Percentiles rank a stretch among this genome's conserved stretches.
These are phyloP conservation scores for Colletotrichum gigasporum DNA, from an alignment of 2,329 filamentous ascomycete species.

Conservation along the genomic window DNA sequence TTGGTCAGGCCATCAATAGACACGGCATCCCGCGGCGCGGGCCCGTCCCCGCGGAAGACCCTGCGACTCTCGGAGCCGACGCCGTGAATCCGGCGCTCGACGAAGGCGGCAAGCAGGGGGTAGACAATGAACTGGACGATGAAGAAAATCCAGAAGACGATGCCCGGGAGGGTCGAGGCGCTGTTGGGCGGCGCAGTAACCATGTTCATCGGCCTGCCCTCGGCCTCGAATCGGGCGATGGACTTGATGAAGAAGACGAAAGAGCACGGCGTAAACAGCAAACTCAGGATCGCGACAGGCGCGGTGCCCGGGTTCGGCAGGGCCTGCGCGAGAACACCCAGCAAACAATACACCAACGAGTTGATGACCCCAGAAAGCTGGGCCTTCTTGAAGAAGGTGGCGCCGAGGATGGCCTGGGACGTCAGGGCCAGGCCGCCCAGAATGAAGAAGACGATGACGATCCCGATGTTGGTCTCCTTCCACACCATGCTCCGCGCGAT, in stretches of 20 bases:
- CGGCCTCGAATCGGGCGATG: constrained; percentile 79
- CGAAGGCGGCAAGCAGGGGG: constrained; percentile 76
- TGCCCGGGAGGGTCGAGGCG: constrained; percentile 75
- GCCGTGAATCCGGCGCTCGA: constrained; percentile 65
- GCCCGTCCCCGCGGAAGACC: constrained; percentile 36
- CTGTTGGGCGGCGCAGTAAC: constrained; percentile 68
- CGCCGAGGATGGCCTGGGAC: constrained; percentile 83
- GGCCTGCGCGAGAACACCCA: constrained; percentile 86
- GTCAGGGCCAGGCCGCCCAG: constrained; percentile 78
- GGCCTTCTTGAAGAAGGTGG: constrained; percentile 84
- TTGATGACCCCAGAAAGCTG: constrained; percentile 87
- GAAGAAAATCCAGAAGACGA: constrained; percentile 81
- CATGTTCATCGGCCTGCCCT: constrained; percentile 69
- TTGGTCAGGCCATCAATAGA: constrained; percentile 80
- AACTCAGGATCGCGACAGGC: constrained; percentile 73
- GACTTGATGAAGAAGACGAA: constrained; percentile 83
- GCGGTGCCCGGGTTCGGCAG: constrained; percentile 69
- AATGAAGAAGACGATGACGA: constrained; percentile 79
- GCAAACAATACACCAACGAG: constrained; percentile 75
- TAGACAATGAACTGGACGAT: constrained; percentile 82
- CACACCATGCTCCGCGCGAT: constrained; percentile 72
- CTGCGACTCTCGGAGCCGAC: constrained; percentile 67
- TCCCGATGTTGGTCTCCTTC: constrained; percentile 66
- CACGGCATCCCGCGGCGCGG: constrained; percentile 66
- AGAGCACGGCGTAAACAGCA: constrained; percentile 88